These are phyloP conservation scores for Hymenoscyphus fructigenus DNA, from an alignment of 2,329 filamentous ascomycete species.

Conservation along the genomic window DNA sequence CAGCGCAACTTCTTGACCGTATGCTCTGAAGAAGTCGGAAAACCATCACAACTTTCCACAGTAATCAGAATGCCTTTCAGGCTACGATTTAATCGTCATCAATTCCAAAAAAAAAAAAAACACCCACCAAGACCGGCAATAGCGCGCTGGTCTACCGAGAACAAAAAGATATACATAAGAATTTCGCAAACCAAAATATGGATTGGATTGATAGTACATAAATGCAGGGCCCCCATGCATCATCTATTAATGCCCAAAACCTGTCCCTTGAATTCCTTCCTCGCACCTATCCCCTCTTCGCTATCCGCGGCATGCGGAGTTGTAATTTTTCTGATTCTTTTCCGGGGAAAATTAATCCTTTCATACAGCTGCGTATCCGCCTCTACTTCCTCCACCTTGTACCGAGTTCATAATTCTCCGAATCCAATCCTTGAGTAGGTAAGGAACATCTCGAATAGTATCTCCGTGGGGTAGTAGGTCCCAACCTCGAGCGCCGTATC, in stretches of 20 bases:
- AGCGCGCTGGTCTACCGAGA: not conserved
- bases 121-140: not conserved
- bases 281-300: not conserved
- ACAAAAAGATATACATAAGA: conserved; percentile 12
- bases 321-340: not conserved
- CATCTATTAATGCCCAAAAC: not conserved
- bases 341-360: not conserved
- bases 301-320: not conserved
- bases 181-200: conserved; percentile 6
- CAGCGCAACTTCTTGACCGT: no score
- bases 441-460: conserved; percentile 87
- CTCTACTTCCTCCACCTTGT: conserved; percentile 78
- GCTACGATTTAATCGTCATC: not conserved
- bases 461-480: conserved; percentile 92
- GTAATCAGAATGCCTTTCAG: not conserved
- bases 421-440: conserved; percentile 85
- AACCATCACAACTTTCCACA: not conserved
- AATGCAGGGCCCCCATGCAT: not conserved
- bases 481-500: conserved; percentile 92
- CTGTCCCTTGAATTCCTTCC: not conserved
- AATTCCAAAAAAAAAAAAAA: not conserved
- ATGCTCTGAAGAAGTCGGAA: not conserved
- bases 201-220: conserved; percentile 10
- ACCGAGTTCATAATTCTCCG: conserved; percentile 78
- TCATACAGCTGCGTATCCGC: conserved; percentile 86